phyloP scores from a whole-genome alignment of 2,329 filamentous ascomycete genomes.

The Verticillium isaacii region DNA sequence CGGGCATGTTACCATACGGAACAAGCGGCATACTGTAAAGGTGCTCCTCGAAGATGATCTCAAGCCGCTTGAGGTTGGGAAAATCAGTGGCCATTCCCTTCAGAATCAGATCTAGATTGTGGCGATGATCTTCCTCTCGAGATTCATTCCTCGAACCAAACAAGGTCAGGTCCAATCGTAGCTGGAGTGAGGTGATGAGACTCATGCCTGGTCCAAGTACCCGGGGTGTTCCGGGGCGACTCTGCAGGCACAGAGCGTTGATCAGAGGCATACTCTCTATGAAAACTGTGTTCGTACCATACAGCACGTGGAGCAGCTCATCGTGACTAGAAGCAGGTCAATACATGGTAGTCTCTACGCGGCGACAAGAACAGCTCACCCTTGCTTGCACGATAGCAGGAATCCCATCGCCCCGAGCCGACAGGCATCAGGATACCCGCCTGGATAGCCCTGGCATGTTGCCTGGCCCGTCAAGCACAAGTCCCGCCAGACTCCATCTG shows the following conservation, averaged over 20 bases:
- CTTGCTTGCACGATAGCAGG: not conserved
- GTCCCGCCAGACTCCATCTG: not conserved
- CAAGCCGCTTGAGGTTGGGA: not conserved
- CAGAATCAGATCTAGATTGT: not conserved
- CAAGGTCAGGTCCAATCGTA: not conserved
- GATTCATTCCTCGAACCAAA: not conserved
- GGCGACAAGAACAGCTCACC: not conserved
- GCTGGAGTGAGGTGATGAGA: not conserved
- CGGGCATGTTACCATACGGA: not conserved
- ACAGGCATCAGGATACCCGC: not conserved
- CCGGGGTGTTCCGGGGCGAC: not conserved
- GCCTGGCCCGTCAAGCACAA: not conserved
- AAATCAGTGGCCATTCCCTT: not conserved
- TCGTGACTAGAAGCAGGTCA: not conserved
- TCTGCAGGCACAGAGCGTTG: not conserved
- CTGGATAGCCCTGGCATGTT: not conserved
- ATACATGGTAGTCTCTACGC: not conserved
- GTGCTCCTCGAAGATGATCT: not conserved
- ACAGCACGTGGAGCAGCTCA: not conserved
- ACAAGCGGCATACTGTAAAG: not conserved
- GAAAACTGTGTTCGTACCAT: not conserved
- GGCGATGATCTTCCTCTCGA: not conserved
- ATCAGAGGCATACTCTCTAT: not conserved
- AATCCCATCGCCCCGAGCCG: not conserved
- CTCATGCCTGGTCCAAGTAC: not conserved